These are phyloP conservation scores for Ochetophila trinervis DNA, from an alignment of 306 rosid species.

Conservation along the genomic window DNA sequence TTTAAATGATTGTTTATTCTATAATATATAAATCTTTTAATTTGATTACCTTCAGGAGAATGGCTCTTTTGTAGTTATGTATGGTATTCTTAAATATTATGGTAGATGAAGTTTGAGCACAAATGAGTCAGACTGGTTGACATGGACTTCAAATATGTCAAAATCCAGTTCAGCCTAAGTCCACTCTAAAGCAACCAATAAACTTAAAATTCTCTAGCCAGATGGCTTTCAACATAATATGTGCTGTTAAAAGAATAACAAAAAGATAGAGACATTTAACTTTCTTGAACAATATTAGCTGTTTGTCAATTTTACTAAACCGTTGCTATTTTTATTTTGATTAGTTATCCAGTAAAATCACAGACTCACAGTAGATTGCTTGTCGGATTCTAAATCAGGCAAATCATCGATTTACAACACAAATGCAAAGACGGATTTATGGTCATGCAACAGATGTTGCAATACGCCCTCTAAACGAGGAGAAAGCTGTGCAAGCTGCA, in stretches of 20 bases:
- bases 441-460: constrained; percentile 59
- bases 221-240: too few relatives aligned
- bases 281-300: neutral
- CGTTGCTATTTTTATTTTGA: neutral
- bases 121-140: too few relatives aligned
- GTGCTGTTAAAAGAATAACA: neutral
- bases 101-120: too few relatives aligned
- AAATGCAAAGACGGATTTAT: constrained; percentile 68
- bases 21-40: too few relatives aligned
- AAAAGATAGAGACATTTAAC: neutral
- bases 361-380: neutral
- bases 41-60: too few relatives aligned
- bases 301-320: too few relatives aligned
- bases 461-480: constrained; percentile 74
- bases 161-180: too few relatives aligned
- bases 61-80: too few relatives aligned
- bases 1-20: too few relatives aligned
- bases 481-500: constrained; percentile 81
- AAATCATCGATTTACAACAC: constrained; percentile 66
- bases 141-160: neutral
- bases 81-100: too few relatives aligned
- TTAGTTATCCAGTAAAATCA: neutral
- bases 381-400: constrained; percentile 32
- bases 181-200: too few relatives aligned
- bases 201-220: too few relatives aligned